Base-by-base conservation (phyloP, 2,329 filamentous ascomycete species). In the Sclerotinia trifoliorum region DNA sequence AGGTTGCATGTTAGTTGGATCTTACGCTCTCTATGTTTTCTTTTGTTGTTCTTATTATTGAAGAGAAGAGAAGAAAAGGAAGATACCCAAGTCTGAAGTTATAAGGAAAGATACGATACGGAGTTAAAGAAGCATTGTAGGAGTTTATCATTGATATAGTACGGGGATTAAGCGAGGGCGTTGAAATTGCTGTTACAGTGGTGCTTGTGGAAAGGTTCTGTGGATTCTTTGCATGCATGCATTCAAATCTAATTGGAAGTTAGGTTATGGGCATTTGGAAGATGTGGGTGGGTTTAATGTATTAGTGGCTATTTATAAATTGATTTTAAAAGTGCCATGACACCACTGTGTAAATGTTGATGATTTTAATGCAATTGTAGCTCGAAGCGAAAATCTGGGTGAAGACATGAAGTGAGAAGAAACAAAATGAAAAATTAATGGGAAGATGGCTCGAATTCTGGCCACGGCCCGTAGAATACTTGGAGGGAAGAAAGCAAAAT, bases 261-360 rank as follows among this genome's bases (percentile, higher is more conserved):
- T 7, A 35, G 32, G 4, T 32, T 11, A 51, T 62, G 32, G 32
- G 15, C 39, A 10, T 35, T 56, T 35, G 19, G 29, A 29, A 21
- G 26, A 39, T 11, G 24, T 51, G 19, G 8, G 21, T 24, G 21
- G 56, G 46, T 63, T 6, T 51, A 26, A 15, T 51, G 32, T 63
- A 51, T 39, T 39, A 51, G n/a, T 63, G 51, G 29, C 21, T 51
- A 63, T 32, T 24, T 62, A 49, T 35, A 57, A 21, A 35, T 57
- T 35, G 58, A 49, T 24, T 32, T n/a, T 15, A 11, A 48, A 35
- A 49, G 21, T n/a, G 4, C 15, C 3, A n/a, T 49, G 8, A n/a
- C 19, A 24, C 21, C 21, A 7, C 17, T 35, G 7, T 49, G 17
- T n/a, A 5, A 24, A n/a, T 19, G 54, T 21, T 39, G 5, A n/a